phyloP scores from a whole-genome alignment of 768 basidiomycete genomes.

The Tremella mesenterica region DNA sequence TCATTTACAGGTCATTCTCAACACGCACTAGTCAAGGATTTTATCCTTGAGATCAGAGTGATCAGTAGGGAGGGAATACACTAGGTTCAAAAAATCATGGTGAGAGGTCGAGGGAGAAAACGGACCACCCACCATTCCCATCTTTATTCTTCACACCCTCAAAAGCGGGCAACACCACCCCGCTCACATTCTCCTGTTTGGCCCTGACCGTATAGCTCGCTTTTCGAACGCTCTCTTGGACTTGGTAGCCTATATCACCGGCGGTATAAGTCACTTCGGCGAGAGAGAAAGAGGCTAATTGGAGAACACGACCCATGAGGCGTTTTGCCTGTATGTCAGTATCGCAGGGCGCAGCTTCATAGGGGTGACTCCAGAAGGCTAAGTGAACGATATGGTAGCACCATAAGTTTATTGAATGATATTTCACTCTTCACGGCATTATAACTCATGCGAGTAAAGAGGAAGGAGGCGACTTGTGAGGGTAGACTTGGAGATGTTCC shows the following conservation, averaged over 20 bases:
- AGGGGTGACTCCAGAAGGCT: too few species aligned
- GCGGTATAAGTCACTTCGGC: slow-evolving; percentile 98
- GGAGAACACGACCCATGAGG: slow-evolving; percentile 98
- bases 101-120: too few species aligned
- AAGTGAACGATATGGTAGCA: too few species aligned
- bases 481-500: neutral
- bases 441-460: too few species aligned
- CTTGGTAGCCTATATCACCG: slow-evolving; percentile 87
- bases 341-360: too few species aligned
- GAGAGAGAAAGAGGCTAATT: slow-evolving; percentile 95
- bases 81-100: too few species aligned
- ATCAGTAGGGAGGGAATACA: too few species aligned
- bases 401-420: too few species aligned
- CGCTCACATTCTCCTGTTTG: slow-evolving; percentile 95
- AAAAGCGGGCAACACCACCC: slow-evolving; percentile 89
- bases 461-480: neutral
- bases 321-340: slow-evolving; percentile 99
- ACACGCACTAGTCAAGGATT: neutral
- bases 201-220: slow-evolving; percentile 89
- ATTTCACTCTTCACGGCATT: too few species aligned
- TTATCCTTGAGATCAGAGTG: too few species aligned
- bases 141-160: slow-evolving; percentile 67
- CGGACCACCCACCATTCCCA: slow-evolving; percentile 70
- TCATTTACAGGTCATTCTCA: neutral
- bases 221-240: slow-evolving; percentile 86